Evolutionary conservation across 345 rosid species (phyloP).

Genomic region (Cardamine resedifolia): DNA sequence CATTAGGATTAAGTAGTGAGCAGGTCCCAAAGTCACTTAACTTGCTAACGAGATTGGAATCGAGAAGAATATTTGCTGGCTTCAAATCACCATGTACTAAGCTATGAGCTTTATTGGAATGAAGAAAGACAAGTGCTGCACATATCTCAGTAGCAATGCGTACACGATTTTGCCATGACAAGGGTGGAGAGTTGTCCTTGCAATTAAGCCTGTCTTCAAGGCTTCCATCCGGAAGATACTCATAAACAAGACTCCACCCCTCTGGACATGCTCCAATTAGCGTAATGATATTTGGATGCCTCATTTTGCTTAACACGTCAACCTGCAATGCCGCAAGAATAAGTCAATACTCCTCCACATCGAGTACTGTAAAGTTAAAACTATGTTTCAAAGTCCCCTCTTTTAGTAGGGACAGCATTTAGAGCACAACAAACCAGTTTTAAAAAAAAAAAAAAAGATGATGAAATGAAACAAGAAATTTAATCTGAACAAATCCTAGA

Average conservation of each 20-base stretch:
- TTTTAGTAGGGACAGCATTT: background rate
- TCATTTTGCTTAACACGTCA: slow-evolving; percentile 71
- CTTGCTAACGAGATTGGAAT: slow-evolving; percentile 71
- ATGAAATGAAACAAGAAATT: slow-evolving; percentile 11
- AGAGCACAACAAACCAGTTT: background rate
- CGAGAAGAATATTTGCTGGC: slow-evolving; percentile 85
- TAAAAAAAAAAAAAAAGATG: background rate
- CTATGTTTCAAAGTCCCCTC: background rate
- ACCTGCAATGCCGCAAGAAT: slow-evolving; percentile 52
- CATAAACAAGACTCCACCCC: slow-evolving; percentile 75
- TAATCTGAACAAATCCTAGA: background rate
- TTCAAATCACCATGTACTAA: slow-evolving; percentile 89
- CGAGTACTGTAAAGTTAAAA: background rate
- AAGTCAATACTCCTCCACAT: slow-evolving; percentile 21
- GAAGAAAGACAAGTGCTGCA: slow-evolving; percentile 82
- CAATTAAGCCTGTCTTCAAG: slow-evolving; percentile 92
- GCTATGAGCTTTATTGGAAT: slow-evolving; percentile 73
- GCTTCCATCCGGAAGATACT: slow-evolving; percentile 85
- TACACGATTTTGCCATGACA: slow-evolving; percentile 88
- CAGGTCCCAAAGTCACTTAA: slow-evolving; percentile 87
- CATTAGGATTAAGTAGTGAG: slow-evolving; percentile 42
- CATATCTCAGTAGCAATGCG: slow-evolving; percentile 82
- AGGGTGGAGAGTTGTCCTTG: slow-evolving; percentile 68
- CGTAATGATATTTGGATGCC: slow-evolving; percentile 89
- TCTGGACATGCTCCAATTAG: slow-evolving; percentile 92